phyloP scores from a whole-genome alignment of 768 basidiomycete species.

The Suillus paluster region DNA sequence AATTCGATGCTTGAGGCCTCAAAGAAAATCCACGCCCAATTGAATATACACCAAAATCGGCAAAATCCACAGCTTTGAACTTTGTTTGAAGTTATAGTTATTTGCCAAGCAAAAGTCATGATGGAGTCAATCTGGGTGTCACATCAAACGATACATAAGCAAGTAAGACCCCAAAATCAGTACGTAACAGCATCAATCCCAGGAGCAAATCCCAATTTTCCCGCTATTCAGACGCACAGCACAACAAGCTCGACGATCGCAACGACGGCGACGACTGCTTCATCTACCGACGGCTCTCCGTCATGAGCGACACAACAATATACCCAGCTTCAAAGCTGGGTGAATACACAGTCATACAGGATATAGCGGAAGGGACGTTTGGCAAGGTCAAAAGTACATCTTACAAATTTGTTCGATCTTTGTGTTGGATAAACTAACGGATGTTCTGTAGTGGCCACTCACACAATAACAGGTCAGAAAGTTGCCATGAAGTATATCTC shows the following conservation, averaged over 20 bases:
- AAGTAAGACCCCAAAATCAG: constrained; percentile 3
- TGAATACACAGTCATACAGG: constrained; percentile 85
- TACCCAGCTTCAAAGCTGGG: constrained; percentile 79
- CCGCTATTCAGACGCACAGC: constrained; percentile 8
- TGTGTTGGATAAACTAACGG: constrained; percentile 17
- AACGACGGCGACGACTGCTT: constrained; percentile 6
- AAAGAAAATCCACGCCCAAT: constrained; percentile 6
- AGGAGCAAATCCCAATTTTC: constrained; percentile 31
- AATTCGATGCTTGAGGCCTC: background rate
- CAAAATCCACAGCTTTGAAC: background rate
- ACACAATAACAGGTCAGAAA: constrained; percentile 91
- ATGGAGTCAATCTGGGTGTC: constrained; percentile 1
- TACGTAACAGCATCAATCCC: constrained; percentile 24
- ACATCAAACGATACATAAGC: constrained; percentile 4
- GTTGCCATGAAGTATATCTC: constrained; percentile 99
- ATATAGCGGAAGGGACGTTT: constrained; percentile 96
- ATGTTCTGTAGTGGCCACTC: constrained; percentile 75
- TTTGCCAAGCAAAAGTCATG: constrained; percentile 2
- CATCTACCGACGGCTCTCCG: constrained; percentile 23
- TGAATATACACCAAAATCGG: constrained; percentile 1
- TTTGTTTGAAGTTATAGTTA: constrained; percentile 1
- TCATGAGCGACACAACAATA: constrained; percentile 31
- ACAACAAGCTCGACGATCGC: constrained; percentile 12
- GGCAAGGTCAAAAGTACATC: constrained; percentile 97
- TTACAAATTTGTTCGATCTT: constrained; percentile 20